Conservation (phyloP, 2,329 filamentous ascomycete species). For the Paecilomyces dactylethromorphus region DNA sequence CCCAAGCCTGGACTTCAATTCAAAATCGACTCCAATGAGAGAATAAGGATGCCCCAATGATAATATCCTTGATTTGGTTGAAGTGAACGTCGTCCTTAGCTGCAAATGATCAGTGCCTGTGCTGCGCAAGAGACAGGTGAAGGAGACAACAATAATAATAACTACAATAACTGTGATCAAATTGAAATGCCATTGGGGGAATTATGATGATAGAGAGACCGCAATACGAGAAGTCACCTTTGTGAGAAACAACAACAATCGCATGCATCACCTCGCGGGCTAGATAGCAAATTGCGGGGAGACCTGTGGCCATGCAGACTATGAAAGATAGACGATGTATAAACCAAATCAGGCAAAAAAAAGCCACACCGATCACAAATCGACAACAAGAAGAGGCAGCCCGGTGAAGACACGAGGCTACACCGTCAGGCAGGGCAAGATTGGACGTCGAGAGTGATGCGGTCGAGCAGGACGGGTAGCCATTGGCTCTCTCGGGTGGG, state of each 20-base stretch:
- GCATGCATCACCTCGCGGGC: background rate
- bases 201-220: background rate
- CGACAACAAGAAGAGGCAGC: background rate
- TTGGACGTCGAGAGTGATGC: background rate
- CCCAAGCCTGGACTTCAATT: background rate
- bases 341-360: background rate
- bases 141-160: background rate
- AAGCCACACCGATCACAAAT: background rate
- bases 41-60: background rate
- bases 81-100: background rate
- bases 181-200: background rate
- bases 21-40: background rate
- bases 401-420: background rate
- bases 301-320: background rate
- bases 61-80: background rate
- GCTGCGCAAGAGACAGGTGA: background rate
- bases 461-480: background rate
- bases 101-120: background rate
- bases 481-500: background rate
- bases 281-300: background rate
- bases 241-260: background rate
- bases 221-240: background rate
- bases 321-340: background rate
- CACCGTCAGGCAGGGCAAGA: background rate
- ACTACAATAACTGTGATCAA: background rate